Base-by-base conservation (phyloP, 2,329 filamentous ascomycete species). In the Stachybotrys chartarum region DNA sequence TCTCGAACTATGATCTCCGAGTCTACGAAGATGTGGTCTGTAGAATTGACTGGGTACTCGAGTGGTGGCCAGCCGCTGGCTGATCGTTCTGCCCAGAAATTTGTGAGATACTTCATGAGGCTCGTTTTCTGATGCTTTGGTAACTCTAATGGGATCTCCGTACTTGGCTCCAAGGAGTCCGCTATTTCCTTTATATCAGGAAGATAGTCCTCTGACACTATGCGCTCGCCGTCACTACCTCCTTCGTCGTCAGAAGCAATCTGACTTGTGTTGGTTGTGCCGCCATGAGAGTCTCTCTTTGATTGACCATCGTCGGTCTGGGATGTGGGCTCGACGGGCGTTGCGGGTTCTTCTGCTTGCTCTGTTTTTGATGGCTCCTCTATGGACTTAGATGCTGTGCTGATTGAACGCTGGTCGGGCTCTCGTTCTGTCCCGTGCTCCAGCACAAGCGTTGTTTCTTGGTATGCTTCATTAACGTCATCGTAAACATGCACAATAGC, bases 21-120 rank as follows among this genome's bases (percentile, higher is more conserved):
- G 72, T 99, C 92, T 54, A 91, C 89, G 73, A 97, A 97, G 51
- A 99, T 92, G 69, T 99, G 94, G 68, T 99, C 94, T 16, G 87
- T 90, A 50, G 87, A 78, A 60, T 84, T 88, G 59, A 97, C 82
- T 3, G 95, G 95, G 65, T 99, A 99, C 54, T 99, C 94, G 18
- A 99, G 80, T 24, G 88, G 84, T 6, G 88, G 82, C 94, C 94
- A 99, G 44, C 93, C 92, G 69, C 91, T 97, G 30, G 95, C 91
- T 51, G 94, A 97, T 54, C 94, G 85, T 72, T 99, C 95, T 3
- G 94, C 95, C 94, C 94, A 99, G 71, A 99, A 99, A 65, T 93
- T 97, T 16, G 91, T 94, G 50, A 99, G 79, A 76, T 97, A 91
- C 68, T 95, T 96, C 83, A 99, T 88, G 60, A 97, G 77, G 50